Base-by-base conservation (phyloP, 2,329 filamentous ascomycete genomes). In the Diaporthe vaccinii region DNA sequence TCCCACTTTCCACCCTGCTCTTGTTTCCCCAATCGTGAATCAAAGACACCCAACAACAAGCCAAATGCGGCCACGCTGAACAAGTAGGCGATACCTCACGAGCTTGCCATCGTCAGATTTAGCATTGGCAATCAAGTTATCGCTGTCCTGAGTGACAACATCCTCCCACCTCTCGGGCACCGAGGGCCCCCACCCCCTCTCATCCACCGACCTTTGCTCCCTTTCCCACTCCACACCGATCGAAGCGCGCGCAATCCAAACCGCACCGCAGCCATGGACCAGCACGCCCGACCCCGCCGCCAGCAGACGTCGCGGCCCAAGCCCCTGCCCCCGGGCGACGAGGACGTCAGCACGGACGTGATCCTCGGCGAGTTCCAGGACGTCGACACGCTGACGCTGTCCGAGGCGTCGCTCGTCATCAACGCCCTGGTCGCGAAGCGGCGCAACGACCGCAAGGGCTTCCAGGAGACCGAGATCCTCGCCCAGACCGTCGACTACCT, bases 361-460 rank as follows among this genome's bases (percentile, higher is more conserved):
- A 94, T 93, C 83, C 93, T 99, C 15, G 97, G 97, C 85, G 96
- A 98, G 83, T 98, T 98, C 85, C 92, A 97, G 80, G 89, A 96
- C 81, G 95, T 97, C 78, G 95, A 97, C 82, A 96, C 96, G 8
- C 89, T 99, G 77, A 98, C 96, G 61, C 91, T 98, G 72, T 98
- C 95, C 46, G 97, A 98, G 86, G 96, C 97, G 2, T 91, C 95
- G 79, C 91, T 98, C 69, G 94, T 99, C 82, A 95, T 99, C 81
- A 96, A 96, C 82, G 95, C 95, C 77, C 93, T 98, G 68, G 91
- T 97, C 78, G 89, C 93, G 77, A 95, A 96, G 86, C 91, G 95
- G 78, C 91, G 92, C 79, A 92, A 93, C 80, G 93, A 94, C 80
- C 91, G 92, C 80, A 95, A 95, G 85, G 94, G 95, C 82, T 90